These are phyloP conservation scores for Zygosaccharomyces kombuchaensis DNA, from an alignment of 805 yeast species.

Conservation along the genomic window DNA sequence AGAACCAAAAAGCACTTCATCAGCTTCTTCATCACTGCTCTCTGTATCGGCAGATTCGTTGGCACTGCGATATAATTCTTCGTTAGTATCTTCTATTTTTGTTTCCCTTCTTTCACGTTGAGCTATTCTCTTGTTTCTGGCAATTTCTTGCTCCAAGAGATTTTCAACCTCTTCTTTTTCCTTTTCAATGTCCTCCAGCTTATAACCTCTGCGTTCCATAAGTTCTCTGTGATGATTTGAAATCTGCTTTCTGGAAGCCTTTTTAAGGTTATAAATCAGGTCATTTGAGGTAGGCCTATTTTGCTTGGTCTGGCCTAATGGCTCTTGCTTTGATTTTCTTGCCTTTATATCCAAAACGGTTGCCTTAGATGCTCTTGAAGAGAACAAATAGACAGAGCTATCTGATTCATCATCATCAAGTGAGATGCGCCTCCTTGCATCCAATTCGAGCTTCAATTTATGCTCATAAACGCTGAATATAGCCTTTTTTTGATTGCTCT, in stretches of 20 bases:
- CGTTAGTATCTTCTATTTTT: conserved; percentile 20
- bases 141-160: conserved; percentile 47
- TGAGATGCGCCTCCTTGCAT: conserved; percentile 13
- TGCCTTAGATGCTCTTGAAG: conserved; percentile 32
- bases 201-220: conserved; percentile 42
- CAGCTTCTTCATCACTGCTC: conserved; percentile 7
- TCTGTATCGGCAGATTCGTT: conserved; percentile 21
- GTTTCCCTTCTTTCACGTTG: conserved; percentile 38
- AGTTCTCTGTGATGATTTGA: conserved; percentile 46
- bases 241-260: conserved; percentile 47
- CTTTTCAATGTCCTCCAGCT: conserved; percentile 38
- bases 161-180: conserved; percentile 33
- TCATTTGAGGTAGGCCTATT: conserved; percentile 25
- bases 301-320: not conserved
- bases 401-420: conserved; percentile 20
- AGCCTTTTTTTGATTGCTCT: not conserved
- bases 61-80: conserved; percentile 19
- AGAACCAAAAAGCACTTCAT: not conserved
- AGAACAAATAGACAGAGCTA: conserved; percentile 6
- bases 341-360: conserved; percentile 36
- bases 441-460: conserved; percentile 15
- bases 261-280: conserved; percentile 38
- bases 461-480: conserved; percentile 23
- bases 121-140: conserved; percentile 44
- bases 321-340: conserved; percentile 29